phyloP scores from a whole-genome alignment of 1,284 basidiomycete species.

The Malassezia yamatoensis region DNA sequence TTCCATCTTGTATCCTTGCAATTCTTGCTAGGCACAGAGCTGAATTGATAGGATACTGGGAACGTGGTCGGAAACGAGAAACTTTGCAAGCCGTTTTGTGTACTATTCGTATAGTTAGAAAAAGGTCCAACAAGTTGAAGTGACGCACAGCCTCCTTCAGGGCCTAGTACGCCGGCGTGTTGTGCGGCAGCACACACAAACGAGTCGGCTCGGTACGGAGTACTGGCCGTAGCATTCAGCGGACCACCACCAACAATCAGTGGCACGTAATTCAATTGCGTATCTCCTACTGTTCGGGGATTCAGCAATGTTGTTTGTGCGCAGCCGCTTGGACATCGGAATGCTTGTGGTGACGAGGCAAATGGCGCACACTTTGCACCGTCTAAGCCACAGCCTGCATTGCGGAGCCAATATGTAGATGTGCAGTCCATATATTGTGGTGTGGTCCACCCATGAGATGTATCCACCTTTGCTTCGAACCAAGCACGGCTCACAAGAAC shows the following conservation, averaged over 20 bases:
- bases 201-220: conserved; percentile 63
- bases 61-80: conserved; percentile 66
- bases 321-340: conserved; percentile 72
- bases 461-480: conserved; percentile 24
- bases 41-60: conserved; percentile 56
- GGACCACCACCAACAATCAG: conserved; percentile 75
- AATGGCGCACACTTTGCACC: conserved; percentile 63
- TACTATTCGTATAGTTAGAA: conserved; percentile 58
- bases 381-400: conserved; percentile 60
- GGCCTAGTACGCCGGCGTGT: conserved; percentile 59
- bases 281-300: conserved; percentile 62
- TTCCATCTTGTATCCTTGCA: conserved; percentile 61
- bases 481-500: conserved; percentile 29
- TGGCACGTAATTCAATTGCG: conserved; percentile 60
- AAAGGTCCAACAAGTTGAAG: conserved; percentile 63
- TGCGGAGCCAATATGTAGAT: conserved; percentile 43
- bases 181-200: conserved; percentile 78
- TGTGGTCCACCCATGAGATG: conserved; percentile 10
- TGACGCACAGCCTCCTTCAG: conserved; percentile 67
- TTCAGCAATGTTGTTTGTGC: conserved; percentile 62
- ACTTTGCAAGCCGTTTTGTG: conserved; percentile 60
- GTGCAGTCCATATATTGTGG: conserved; percentile 30
- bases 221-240: conserved; percentile 11
- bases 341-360: conserved; percentile 52
- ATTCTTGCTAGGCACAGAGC: conserved; percentile 51